phyloP scores from a whole-genome alignment of 148 eudicot genomes.

The Nyssa sinensis region DNA sequence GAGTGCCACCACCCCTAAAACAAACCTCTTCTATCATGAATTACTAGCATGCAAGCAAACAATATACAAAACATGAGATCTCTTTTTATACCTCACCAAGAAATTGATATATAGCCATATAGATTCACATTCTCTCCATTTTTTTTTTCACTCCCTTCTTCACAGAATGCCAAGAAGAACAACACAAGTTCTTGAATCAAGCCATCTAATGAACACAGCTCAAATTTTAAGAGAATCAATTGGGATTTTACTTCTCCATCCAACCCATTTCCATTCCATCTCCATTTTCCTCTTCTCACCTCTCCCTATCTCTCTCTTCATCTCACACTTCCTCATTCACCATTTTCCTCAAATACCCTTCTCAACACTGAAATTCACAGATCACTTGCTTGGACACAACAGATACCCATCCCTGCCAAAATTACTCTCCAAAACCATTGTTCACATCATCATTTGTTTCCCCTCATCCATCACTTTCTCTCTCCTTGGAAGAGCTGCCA shows the following conservation, averaged over 20 bases:
- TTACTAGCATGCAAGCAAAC: conserved; percentile 12
- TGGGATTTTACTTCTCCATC: not conserved
- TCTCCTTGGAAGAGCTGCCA: conserved; percentile 7
- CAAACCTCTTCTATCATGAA: conserved; percentile 15
- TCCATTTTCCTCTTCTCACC: conserved; percentile 17
- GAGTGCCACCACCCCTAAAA: not conserved
- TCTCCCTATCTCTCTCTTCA: conserved; percentile 14
- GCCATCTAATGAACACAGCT: conserved; percentile 9
- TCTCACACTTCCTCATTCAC: conserved; percentile 19
- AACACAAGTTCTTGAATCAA: conserved; percentile 11
- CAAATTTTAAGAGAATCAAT: conserved; percentile 20
- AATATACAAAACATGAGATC: not conserved
- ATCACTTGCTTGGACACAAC: not conserved
- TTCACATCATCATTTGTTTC: conserved; percentile 1
- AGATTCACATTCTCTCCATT: not conserved
- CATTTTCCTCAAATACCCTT: conserved; percentile 8
- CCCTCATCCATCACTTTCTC: conserved; percentile 13
- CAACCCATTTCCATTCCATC: conserved; percentile 13
- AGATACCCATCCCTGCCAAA: not conserved
- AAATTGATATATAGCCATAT: not conserved
- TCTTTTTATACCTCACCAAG: not conserved
- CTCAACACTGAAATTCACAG: not conserved
- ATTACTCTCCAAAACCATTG: conserved; percentile 6
- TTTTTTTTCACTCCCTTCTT: not conserved
- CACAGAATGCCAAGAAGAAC: conserved; percentile 9